phyloP scores from a whole-genome alignment of 2,329 filamentous ascomycete species.

The Trichoderma breve region DNA sequence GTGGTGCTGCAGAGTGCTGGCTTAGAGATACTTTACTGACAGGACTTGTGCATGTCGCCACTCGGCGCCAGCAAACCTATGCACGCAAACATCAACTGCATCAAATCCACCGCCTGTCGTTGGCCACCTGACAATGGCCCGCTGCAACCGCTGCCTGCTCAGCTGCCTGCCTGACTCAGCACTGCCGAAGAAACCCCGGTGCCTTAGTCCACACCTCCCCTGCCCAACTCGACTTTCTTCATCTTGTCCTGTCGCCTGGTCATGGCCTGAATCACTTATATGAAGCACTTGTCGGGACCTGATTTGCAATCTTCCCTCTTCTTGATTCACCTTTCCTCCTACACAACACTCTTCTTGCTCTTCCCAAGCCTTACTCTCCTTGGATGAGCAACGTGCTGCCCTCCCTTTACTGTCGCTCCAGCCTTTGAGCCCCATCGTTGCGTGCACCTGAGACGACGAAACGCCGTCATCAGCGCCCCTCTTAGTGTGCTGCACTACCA shows the following conservation, averaged over 20 bases:
- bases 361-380: neutral
- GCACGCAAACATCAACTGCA: neutral
- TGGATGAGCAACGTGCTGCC: neutral
- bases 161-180: slow-evolving; percentile 20
- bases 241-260: slow-evolving; percentile 10
- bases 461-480: slow-evolving; percentile 15
- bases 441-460: neutral
- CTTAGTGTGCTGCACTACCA: slow-evolving; percentile 7
- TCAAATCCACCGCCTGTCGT: neutral
- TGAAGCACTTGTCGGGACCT: neutral
- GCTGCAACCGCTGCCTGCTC: neutral
- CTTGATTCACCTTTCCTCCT: neutral
- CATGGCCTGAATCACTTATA: slow-evolving; percentile 20
- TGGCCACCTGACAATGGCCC: slow-evolving; percentile 20
- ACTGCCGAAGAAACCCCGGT: slow-evolving; percentile 19
- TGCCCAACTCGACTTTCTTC: slow-evolving; percentile 17
- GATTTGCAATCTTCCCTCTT: neutral
- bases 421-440: neutral
- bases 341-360: neutral
- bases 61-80: neutral
- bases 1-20: neutral
- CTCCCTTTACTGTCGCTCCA: neutral
- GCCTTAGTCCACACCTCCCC: slow-evolving; percentile 1
- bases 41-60: neutral
- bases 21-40: too few relatives aligned